Base-by-base conservation (phyloP, 345 rosid genomes). In the Erysimum cheiranthoides region DNA sequence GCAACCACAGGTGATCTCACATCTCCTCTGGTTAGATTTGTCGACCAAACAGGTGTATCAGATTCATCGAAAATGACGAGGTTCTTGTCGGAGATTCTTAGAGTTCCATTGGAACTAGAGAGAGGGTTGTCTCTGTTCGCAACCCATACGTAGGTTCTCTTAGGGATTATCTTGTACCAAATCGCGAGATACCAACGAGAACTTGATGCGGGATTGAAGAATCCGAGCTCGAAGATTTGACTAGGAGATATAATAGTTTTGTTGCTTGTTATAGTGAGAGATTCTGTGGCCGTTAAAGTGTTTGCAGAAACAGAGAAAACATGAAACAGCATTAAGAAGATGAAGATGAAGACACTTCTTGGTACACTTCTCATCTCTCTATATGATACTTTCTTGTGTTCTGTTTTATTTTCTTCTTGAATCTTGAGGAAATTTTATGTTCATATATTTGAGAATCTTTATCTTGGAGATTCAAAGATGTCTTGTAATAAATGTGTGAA, bases 201-300 rank as follows among this genome's bases (percentile, higher is more conserved):
- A 49, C 12, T 49, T 8, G 28, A 32, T 5, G 66, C 80, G 1
- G 73, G 81, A 3, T 74, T 18, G 81, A 91, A 91, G 80, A 89
- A 84, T 0, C 97, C 97, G 3, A 89, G 78, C 82, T 86, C 85
- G 66, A 89, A 91, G 17, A 64, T 56, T 16, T 77, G 79, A 60
- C 75, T 80, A 0, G 74, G 8, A 70, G 97, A 91, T 72, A 86
- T 65, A 5, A 91, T 85, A 16, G 91, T 86, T 61, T 83, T 82
- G 73, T 56, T 70, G 31, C 47, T 42, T 9, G 74, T 8, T 70
- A 87, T 38, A 5, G 77, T 8, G 61, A 89, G 82, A 21, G 79
- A 73, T 18, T 69, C 78, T 3, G 80, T 35, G 10, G 77, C 61
- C 3, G 82, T 46, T 62, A 89, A 54, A 58, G 78, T 75, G 73